phyloP scores from a whole-genome alignment of 140 eudicot species.

The Anethum foeniculum region DNA sequence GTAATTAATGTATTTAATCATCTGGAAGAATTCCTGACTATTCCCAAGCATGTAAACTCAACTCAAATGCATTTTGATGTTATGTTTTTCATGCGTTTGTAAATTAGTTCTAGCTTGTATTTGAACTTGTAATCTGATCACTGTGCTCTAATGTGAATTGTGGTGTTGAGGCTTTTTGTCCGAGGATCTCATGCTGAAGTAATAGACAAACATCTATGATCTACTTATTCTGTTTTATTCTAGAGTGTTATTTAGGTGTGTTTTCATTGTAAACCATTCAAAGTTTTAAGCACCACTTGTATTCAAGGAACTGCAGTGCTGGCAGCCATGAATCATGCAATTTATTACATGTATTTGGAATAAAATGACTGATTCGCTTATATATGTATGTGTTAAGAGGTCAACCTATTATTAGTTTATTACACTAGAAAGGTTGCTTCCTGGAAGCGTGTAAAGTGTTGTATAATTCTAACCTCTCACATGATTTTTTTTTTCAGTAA shows the following conservation, averaged over 20 bases:
- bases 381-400: not conserved
- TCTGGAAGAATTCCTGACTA: not conserved
- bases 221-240: not conserved
- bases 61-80: not conserved
- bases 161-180: not conserved
- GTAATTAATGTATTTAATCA: not conserved
- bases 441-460: not conserved
- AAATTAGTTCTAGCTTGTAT: not conserved
- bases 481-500: not conserved
- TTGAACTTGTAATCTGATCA: not conserved
- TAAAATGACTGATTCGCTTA: not conserved
- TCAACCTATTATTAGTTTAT: not conserved
- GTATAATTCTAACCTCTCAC: not conserved
- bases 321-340: not conserved
- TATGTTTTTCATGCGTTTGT: not conserved
- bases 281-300: not conserved
- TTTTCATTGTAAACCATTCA: not conserved
- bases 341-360: not conserved
- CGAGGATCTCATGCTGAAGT: not conserved
- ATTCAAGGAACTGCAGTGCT: not conserved
- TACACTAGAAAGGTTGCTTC: not conserved
- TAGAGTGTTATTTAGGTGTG: not conserved
- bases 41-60: not conserved
- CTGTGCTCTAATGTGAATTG: not conserved
- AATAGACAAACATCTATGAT: not conserved